Evolutionary conservation across 495 filamentous ascomycete genomes (phyloP).

Genomic region (Podospora anserina): DNA sequence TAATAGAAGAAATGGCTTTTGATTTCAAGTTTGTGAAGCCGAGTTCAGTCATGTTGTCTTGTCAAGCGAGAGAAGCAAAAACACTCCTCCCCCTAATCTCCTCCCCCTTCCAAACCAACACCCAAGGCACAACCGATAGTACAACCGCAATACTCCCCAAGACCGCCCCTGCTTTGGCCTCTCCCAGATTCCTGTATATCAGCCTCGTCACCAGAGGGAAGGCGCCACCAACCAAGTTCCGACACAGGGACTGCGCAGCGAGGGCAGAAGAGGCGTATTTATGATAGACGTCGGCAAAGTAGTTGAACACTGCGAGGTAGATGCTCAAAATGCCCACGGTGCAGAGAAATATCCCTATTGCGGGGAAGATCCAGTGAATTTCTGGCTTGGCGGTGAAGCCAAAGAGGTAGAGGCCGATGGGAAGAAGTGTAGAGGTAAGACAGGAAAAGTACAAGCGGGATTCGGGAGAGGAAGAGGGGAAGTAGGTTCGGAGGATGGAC

Average conservation of each 20-base stretch:
- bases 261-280: slow-evolving; percentile 80
- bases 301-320: slow-evolving; percentile 91
- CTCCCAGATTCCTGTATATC: slow-evolving; percentile 71
- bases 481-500: slow-evolving; percentile 37
- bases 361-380: slow-evolving; percentile 75
- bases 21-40: too few relatives aligned
- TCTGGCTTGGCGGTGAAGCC: slow-evolving; percentile 69
- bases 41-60: neutral
- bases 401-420: slow-evolving; percentile 68
- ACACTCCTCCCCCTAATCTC: slow-evolving; percentile 74
- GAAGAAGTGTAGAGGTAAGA: slow-evolving; percentile 60
- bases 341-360: slow-evolving; percentile 65
- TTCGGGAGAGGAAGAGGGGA: slow-evolving; percentile 61
- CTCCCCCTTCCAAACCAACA: slow-evolving; percentile 75
- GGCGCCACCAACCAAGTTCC: slow-evolving; percentile 79
- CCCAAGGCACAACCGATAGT: slow-evolving; percentile 81
- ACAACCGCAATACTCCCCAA: slow-evolving; percentile 70
- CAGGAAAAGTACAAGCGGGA: slow-evolving; percentile 80
- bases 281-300: slow-evolving; percentile 88
- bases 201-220: slow-evolving; percentile 74
- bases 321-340: slow-evolving; percentile 88
- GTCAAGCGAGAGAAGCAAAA: slow-evolving; percentile 52
- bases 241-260: slow-evolving; percentile 79
- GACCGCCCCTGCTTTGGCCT: slow-evolving; percentile 68
- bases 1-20: too few relatives aligned